These are phyloP conservation scores for Hirsutella rhossiliensis DNA, from an alignment of 2,329 filamentous ascomycete species.

Conservation along the genomic window DNA sequence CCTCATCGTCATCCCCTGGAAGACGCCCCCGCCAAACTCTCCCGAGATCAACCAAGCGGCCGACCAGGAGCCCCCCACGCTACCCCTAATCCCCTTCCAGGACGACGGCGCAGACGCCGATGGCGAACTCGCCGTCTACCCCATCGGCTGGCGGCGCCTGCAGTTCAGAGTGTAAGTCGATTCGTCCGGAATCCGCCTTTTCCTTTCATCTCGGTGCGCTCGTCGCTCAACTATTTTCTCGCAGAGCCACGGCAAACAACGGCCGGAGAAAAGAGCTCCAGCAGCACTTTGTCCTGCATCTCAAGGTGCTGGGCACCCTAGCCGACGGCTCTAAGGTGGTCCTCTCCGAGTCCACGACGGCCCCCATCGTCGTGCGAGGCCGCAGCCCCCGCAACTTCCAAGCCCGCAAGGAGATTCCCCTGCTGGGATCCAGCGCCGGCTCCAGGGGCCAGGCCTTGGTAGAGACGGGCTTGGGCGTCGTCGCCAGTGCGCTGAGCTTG, in stretches of 20 bases:
- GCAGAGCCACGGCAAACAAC: slow-evolving; percentile 86
- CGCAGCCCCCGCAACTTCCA: slow-evolving; percentile 92
- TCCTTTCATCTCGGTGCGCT: neutral
- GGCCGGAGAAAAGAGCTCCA: slow-evolving; percentile 88
- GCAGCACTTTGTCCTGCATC: slow-evolving; percentile 83
- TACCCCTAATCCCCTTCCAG: slow-evolving; percentile 59
- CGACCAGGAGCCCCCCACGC: slow-evolving; percentile 77
- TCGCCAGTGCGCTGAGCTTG: slow-evolving; percentile 41
- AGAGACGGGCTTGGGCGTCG: slow-evolving; percentile 49
- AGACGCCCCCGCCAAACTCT: slow-evolving; percentile 75
- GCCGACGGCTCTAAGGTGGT: slow-evolving; percentile 73
- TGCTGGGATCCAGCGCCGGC: slow-evolving; percentile 64
- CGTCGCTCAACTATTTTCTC: neutral
- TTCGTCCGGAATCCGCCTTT: slow-evolving; percentile 20
- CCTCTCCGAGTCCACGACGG: slow-evolving; percentile 73
- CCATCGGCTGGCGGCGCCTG: slow-evolving; percentile 85
- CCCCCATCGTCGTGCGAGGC: slow-evolving; percentile 86
- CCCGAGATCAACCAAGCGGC: slow-evolving; percentile 49
- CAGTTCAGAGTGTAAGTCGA: slow-evolving; percentile 72
- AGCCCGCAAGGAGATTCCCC: slow-evolving; percentile 80
- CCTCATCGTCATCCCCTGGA: slow-evolving; percentile 95
- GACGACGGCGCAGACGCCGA: slow-evolving; percentile 49
- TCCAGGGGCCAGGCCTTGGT: slow-evolving; percentile 65
- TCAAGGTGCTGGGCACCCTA: slow-evolving; percentile 77
- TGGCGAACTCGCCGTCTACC: slow-evolving; percentile 79